Percentiles rank a stretch among this genome's conserved stretches.
phyloP scores from a whole-genome alignment of 2,329 filamentous ascomycete genomes.

The Penicillium psychrosexuale region DNA sequence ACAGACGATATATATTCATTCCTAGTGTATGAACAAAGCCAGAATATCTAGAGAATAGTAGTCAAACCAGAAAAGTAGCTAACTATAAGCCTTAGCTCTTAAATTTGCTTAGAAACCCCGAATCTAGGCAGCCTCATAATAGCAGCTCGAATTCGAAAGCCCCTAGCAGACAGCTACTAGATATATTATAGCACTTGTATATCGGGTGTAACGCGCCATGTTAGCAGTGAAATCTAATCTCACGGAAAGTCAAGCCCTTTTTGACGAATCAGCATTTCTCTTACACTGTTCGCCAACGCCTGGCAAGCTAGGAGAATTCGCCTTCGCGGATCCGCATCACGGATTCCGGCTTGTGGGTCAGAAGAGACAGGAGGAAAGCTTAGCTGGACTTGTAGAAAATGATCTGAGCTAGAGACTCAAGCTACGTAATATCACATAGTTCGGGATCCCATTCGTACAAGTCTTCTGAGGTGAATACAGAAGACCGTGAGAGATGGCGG shows the following conservation, averaged over 20 bases:
- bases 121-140: too few relatives aligned
- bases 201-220: too few relatives aligned
- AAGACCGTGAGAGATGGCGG: too few relatives aligned
- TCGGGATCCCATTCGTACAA: background rate
- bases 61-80: background rate
- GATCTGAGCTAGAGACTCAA: background rate
- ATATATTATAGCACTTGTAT: background rate
- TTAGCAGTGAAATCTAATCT: background rate
- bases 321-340: background rate
- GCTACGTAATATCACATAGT: slow-evolving; percentile 1
- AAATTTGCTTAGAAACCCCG: background rate
- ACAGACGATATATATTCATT: background rate
- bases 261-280: background rate
- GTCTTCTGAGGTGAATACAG: background rate
- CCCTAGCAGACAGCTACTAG: background rate
- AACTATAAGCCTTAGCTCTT: background rate
- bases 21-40: background rate
- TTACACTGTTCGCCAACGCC: background rate
- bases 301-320: background rate
- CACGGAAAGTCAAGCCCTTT: background rate
- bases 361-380: background rate
- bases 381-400: background rate
- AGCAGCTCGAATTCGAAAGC: background rate
- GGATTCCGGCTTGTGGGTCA: background rate
- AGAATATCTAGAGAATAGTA: background rate